Base-by-base conservation (phyloP, 495 filamentous ascomycete species). In the Neurospora pannonica region DNA sequence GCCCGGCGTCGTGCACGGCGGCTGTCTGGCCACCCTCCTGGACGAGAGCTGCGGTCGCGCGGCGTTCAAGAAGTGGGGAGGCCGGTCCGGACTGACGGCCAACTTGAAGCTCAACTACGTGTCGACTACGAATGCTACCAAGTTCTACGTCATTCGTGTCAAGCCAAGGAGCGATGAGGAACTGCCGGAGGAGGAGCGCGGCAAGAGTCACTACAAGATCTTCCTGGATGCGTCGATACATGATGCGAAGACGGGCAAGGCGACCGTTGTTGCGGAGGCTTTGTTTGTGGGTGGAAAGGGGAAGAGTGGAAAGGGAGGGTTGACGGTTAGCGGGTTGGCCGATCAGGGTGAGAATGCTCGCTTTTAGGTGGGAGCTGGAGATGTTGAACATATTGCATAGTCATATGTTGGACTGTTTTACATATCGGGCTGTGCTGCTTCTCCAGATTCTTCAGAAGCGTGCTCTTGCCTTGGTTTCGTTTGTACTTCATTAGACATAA, bases 1-100 rank as follows among this genome's bases (percentile, higher is more conserved):
- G n/a, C n/a, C n/a, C n/a, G n/a, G n/a, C n/a, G n/a, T n/a, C 28
- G 89, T 91, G 71, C 93, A 97, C 82, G 93, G 93, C 21, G 93
- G 93, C 21, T 85, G 86, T 3, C 84, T 93, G 43, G 92, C 89
- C 5, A 94, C 91, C 0, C 78, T 94, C 9, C 80, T 95, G 39
- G 91, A 93, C 79, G 93, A 97, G 82, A 84, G 82, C 19, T 82
- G 90, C 71, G 89, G 86, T 8, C 78, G 88, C 31, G 85, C 85
- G 48, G 88, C 88, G 17, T 82, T 89, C 46, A 75, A 83, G 71
- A 73, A 77, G 62, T 84, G 84, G 79, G 81, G 81, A 0, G 82
- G 81, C 28, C 71, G 77, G 75, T 81, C 85, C 31, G 90, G 87
- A 1, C 85, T 92, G 62, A 93, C 91, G 31, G 90, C 90, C 5